Conservation (phyloP, 176 grass and related monocot genomes). For the Echinochloa phyllopogon region DNA sequence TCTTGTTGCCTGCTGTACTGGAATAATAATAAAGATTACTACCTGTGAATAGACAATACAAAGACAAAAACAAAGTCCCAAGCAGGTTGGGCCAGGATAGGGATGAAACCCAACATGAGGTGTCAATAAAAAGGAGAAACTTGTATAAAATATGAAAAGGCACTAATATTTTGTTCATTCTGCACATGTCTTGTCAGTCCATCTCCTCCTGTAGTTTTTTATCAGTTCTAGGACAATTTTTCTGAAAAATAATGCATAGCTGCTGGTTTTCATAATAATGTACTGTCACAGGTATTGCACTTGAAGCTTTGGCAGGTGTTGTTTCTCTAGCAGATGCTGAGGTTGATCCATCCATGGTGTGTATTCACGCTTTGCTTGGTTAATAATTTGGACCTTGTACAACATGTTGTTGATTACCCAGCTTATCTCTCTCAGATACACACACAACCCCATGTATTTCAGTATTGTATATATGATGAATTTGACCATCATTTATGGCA, state of each 20-base stretch:
- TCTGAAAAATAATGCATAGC: background rate
- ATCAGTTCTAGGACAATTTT: background rate
- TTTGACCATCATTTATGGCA: background rate
- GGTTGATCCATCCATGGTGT: conserved; percentile 84
- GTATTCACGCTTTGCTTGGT: conserved; percentile 19
- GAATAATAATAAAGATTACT: conserved; percentile 1
- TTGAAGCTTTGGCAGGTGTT: conserved; percentile 81
- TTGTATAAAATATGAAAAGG: background rate
- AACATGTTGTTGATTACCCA: background rate
- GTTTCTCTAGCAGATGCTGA: conserved; percentile 71
- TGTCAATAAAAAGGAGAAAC: background rate
- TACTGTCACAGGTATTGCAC: conserved; percentile 73
- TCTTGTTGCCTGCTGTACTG: background rate
- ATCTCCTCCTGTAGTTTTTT: conserved; percentile 8
- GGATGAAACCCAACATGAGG: background rate
- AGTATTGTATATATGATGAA: background rate
- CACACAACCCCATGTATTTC: background rate
- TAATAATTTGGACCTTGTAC: background rate
- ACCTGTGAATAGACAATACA: background rate
- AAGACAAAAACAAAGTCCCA: background rate
- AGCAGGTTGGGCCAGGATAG: background rate
- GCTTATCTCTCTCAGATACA: background rate
- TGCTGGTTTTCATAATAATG: conserved; percentile 35
- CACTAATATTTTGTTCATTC: background rate
- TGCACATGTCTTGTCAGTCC: background rate